These are phyloP conservation scores for Fusarium sp. DNA, from an alignment of 2,329 filamentous ascomycete species.

Conservation along the genomic window DNA sequence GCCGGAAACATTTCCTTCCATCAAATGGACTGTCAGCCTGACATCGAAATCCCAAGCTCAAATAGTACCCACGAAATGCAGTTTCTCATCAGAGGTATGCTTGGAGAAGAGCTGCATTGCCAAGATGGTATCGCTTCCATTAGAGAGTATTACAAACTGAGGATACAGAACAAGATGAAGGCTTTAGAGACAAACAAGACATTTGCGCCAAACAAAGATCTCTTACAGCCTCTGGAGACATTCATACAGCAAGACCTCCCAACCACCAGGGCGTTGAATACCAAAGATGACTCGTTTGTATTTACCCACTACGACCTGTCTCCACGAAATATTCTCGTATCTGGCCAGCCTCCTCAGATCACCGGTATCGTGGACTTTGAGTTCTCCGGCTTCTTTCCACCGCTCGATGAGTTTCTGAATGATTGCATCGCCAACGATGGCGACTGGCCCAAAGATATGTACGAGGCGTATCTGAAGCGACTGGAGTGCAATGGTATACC, in stretches of 20 bases:
- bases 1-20: background rate
- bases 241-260: background rate
- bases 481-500: background rate
- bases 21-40: rapidly evolving
- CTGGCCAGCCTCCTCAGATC: background rate
- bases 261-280: rapidly evolving
- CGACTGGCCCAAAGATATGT: background rate
- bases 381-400: slow-evolving; percentile 13
- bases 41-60: rapidly evolving
- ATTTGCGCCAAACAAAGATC: background rate
- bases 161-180: background rate
- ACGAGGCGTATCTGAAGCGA: background rate
- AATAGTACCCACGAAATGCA: rapidly evolving
- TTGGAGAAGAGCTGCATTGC: background rate
- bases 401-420: slow-evolving; percentile 2
- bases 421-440: background rate
- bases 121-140: rapidly evolving
- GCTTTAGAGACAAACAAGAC: background rate
- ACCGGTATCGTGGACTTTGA: slow-evolving; percentile 17
- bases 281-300: background rate
- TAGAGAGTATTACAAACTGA: background rate
- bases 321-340: slow-evolving; percentile 9
- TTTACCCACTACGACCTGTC: slow-evolving; percentile 15
- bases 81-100: background rate
- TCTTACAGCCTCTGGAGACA: rapidly evolving